These are phyloP conservation scores for Myxozyma monticola DNA, from an alignment of 805 yeast species.

Conservation along the genomic window DNA sequence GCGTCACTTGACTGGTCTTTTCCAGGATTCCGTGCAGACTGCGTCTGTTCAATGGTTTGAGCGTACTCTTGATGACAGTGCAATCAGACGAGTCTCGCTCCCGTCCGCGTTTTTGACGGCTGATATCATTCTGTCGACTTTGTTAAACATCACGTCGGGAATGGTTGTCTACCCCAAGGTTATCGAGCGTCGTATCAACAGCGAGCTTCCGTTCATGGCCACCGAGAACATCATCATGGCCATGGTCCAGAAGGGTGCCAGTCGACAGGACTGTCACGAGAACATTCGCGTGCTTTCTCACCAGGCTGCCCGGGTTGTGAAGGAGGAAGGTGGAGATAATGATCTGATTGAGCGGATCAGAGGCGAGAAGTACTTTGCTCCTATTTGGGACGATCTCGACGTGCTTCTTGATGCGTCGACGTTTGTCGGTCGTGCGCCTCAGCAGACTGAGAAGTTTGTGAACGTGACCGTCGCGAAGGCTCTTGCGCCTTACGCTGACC, in stretches of 20 bases:
- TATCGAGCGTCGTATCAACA: constrained; percentile 89
- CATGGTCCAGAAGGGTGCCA: constrained; percentile 96
- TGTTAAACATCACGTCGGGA: constrained; percentile 90
- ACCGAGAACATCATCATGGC: constrained; percentile 99
- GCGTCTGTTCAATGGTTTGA: constrained; percentile 99
- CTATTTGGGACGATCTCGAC: constrained; percentile 84
- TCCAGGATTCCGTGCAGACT: constrained; percentile 92
- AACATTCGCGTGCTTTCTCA: constrained; percentile 94
- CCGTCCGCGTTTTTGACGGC: constrained; percentile 97
- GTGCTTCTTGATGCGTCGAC: constrained; percentile 83
- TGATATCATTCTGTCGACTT: constrained; percentile 85
- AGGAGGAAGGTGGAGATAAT: constrained; percentile 97
- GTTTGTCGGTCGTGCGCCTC: constrained; percentile 97
- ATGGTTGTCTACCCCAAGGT: constrained; percentile 98
- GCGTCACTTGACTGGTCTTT: constrained; percentile 89
- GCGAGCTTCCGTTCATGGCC: constrained; percentile 99
- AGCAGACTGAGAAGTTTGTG: constrained; percentile 93
- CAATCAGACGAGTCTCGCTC: constrained; percentile 92
- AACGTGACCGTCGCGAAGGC: constrained; percentile 82
- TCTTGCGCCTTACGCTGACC: constrained; percentile 60
- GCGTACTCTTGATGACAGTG: constrained; percentile 97
- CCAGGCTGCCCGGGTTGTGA: constrained; percentile 95
- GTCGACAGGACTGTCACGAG: constrained; percentile 98
- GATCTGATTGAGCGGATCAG: constrained; percentile 62
- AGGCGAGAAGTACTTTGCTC: constrained; percentile 52